phyloP scores from a whole-genome alignment of 169 alveolate genomes.

The Plasmodium coatneyi region DNA sequence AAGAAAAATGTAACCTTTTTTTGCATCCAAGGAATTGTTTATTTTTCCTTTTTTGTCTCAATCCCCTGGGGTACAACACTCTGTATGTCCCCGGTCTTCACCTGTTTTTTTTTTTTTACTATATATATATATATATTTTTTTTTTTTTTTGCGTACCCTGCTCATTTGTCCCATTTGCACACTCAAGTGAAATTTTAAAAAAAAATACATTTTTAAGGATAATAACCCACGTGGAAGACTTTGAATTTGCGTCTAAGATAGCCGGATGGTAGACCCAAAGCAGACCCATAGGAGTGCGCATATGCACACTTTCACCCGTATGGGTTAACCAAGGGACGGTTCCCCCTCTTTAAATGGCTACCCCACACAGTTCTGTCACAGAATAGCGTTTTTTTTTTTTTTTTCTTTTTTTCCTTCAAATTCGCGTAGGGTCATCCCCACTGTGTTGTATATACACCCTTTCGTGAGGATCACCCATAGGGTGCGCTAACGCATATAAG shows the following conservation, averaged over 20 bases:
- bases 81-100: neutral
- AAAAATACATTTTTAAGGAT: neutral
- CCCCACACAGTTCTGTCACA: neutral
- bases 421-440: neutral
- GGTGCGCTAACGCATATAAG: neutral
- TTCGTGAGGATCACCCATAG: neutral
- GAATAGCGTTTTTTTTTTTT: neutral
- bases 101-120: neutral
- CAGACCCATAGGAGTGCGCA: neutral
- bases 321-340: neutral
- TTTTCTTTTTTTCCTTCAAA: neutral
- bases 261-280: neutral
- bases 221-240: neutral
- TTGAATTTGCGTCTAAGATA: neutral
- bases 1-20: neutral
- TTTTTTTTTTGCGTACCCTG: neutral
- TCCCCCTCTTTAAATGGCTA: neutral
- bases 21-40: neutral
- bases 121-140: too few species aligned
- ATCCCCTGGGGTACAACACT: neutral
- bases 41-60: neutral
- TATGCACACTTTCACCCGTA: neutral
- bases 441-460: neutral
- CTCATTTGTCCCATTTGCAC: neutral
- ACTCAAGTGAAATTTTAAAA: neutral